phyloP scores from a whole-genome alignment of 495 filamentous ascomycete genomes.

The Penicillium malachiteum region DNA sequence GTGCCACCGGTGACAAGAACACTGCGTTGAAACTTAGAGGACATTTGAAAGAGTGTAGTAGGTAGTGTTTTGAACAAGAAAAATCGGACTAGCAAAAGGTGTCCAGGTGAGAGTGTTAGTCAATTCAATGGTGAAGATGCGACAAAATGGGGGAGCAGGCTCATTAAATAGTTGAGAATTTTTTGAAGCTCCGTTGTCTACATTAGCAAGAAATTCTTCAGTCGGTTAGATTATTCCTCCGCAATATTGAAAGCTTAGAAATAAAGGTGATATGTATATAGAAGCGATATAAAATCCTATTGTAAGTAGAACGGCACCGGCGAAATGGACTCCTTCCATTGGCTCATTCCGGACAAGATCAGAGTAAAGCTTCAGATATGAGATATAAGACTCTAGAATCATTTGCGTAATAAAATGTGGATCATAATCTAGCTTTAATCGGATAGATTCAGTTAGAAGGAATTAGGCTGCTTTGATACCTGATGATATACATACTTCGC shows the following conservation, averaged over 20 bases:
- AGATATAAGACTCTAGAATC: too few relatives aligned
- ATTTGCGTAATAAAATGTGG: too few relatives aligned
- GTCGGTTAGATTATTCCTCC: background rate
- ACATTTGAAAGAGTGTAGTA: background rate
- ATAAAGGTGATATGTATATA: background rate
- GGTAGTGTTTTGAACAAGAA: too few relatives aligned
- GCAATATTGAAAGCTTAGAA: background rate
- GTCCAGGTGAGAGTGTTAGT: too few relatives aligned
- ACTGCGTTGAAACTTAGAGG: slow-evolving; percentile 16
- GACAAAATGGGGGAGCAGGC: background rate
- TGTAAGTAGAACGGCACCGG: background rate
- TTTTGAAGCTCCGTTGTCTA: background rate
- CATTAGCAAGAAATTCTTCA: background rate
- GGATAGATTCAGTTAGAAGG: too few relatives aligned
- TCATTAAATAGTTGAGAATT: background rate
- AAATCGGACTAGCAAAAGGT: too few relatives aligned
- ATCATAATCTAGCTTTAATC: too few relatives aligned
- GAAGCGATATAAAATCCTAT: background rate
- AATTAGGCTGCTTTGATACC: background rate
- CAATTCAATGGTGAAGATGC: too few relatives aligned
- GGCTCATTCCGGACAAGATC: background rate
- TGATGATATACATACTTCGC: too few relatives aligned
- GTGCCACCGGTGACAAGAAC: slow-evolving; percentile 49
- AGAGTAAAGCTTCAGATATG: too few relatives aligned
- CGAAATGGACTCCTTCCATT: background rate